phyloP scores from a whole-genome alignment of 129 eudicot species.

The Centrapalus pauciflorus region DNA sequence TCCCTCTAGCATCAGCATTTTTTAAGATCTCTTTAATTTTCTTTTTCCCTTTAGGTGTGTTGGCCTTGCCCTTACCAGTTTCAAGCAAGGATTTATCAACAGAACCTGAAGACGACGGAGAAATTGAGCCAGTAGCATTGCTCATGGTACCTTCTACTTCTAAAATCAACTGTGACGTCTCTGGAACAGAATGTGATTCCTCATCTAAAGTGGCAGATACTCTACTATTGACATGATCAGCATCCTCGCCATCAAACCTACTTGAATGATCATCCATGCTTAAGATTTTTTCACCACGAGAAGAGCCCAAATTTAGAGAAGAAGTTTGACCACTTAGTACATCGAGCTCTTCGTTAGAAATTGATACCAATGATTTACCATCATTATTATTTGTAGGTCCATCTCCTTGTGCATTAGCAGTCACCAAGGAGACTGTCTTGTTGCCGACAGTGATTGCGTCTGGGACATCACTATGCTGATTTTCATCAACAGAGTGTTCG shows the following conservation, averaged over 20 bases:
- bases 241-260: slow-evolving; percentile 27
- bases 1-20: slow-evolving; percentile 73
- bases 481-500: slow-evolving; percentile 24
- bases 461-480: slow-evolving; percentile 9
- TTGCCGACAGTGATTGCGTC: neutral
- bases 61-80: slow-evolving; percentile 32
- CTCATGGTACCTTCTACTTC: slow-evolving; percentile 35
- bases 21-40: slow-evolving; percentile 53
- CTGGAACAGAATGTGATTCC: slow-evolving; percentile 26
- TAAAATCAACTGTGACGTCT: slow-evolving; percentile 12
- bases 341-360: slow-evolving; percentile 12
- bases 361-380: slow-evolving; percentile 4
- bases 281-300: slow-evolving; percentile 22
- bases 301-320: neutral
- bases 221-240: slow-evolving; percentile 16
- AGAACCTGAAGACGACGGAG: slow-evolving; percentile 29
- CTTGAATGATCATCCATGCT: slow-evolving; percentile 9
- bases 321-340: slow-evolving; percentile 10
- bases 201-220: slow-evolving; percentile 21
- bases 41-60: slow-evolving; percentile 42
- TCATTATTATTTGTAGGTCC: slow-evolving; percentile 16
- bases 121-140: slow-evolving; percentile 21
- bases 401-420: neutral
- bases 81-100: too few species aligned
- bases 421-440: slow-evolving; percentile 14